Base-by-base conservation (phyloP, 768 basidiomycete genomes). In the Trametes meyenii region DNA sequence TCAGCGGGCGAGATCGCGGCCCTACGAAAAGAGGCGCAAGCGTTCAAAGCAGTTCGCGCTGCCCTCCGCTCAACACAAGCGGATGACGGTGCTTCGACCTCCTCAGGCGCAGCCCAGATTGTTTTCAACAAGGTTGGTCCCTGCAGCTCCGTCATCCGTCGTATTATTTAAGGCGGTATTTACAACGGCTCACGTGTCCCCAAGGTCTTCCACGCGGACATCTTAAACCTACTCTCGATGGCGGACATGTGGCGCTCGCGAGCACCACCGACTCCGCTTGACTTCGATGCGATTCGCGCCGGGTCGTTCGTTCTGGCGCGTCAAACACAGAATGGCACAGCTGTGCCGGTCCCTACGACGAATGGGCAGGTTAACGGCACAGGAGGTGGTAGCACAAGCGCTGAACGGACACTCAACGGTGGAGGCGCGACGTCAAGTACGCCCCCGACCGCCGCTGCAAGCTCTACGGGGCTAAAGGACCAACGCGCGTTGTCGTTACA, bases 171-270 rank as follows among this genome's bases (percentile, higher is more conserved):
- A 17, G 1, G 17, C 24, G 13, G 8, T 23, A 21, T 46, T 7
- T 13, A 13, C 23, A 1, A n/a, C 5, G 16, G 17, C 6, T 13
- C 2, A 17, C 12, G n/a, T 12, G 8, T n/a, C 4, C 4, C 13
- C 1, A 69, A 97, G 95, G 92, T 97, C 17, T 99, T 96, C 79
- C 81, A 87, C 57, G 73, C 82, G 2, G 97, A 99, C 68, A 94
- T 98, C 66, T 81, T 83, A 52, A 94, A 96, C 58, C 81, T 99
- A 0, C 79, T 99, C 33, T 85, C 83, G 17, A 99, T 99, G 97
- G 76, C 85, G 14, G 97, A 98, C 68, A 98, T 99, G 95, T 99
- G 97, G 97, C 87, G 87, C 35, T 84, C 89, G 6, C 84, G 96
- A 42, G 84, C 87, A n/a, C 89, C 89, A 53, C 97, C 97, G 1